phyloP scores from a whole-genome alignment of 2,329 filamentous ascomycete genomes.

The Aspergillus amoenus region DNA sequence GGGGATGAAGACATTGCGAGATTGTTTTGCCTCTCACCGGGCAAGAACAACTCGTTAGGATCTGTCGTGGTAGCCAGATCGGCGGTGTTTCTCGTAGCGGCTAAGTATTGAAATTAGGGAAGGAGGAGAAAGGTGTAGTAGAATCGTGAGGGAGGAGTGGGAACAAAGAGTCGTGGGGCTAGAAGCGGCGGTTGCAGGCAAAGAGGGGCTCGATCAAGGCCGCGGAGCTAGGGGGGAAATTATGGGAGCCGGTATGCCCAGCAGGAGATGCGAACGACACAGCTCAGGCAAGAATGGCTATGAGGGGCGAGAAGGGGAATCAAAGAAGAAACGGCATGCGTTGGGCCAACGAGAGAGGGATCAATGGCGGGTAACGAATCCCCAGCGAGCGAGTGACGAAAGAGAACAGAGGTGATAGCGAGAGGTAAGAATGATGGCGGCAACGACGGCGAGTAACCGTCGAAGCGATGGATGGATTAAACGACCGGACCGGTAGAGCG shows the following conservation, averaged over 20 bases:
- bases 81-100: conserved; percentile 24
- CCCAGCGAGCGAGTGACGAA: conserved; percentile 8
- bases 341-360: conserved; percentile 2
- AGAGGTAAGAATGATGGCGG: background rate
- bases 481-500: conserved; percentile 3
- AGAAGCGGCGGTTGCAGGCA: conserved; percentile 16
- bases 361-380: conserved; percentile 4
- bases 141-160: conserved; percentile 6
- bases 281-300: conserved; percentile 1
- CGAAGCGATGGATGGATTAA: conserved; percentile 8
- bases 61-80: conserved; percentile 40
- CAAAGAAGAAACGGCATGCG: conserved; percentile 9
- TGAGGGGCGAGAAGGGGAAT: conserved; percentile 5
- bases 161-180: conserved; percentile 18
- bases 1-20: conserved; percentile 67
- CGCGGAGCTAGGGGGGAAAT: background rate
- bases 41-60: conserved; percentile 43
- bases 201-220: conserved; percentile 12
- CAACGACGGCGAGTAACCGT: conserved; percentile 4
- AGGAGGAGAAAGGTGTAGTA: background rate
- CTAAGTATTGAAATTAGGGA: conserved; percentile 4
- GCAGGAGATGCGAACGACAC: background rate
- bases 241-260: background rate
- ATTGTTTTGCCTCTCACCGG: conserved; percentile 41
- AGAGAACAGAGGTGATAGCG: background rate